Evolutionary conservation across 208 protist species (phyloP).

Genomic region (Leishmania aethiopica): DNA sequence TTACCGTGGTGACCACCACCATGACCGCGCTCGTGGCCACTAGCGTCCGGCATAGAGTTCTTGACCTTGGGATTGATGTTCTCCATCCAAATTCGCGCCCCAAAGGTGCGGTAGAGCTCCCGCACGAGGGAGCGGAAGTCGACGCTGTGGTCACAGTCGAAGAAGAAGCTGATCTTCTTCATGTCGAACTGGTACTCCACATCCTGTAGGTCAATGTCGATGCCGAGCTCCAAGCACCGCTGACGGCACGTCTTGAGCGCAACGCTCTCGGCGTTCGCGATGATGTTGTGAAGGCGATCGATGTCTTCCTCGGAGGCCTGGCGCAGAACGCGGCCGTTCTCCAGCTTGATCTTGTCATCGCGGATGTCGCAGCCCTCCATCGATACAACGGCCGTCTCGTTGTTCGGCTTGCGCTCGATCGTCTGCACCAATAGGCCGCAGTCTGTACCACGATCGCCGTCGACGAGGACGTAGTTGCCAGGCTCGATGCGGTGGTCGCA

Average conservation of each 20-base stretch:
- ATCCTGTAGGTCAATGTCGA: constrained; percentile 83
- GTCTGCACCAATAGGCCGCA: constrained; percentile 86
- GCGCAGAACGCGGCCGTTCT: constrained; percentile 77
- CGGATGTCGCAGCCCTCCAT: constrained; percentile 77
- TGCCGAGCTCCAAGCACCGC: constrained; percentile 77
- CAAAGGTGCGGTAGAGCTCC: constrained; percentile 90
- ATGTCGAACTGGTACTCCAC: constrained; percentile 94
- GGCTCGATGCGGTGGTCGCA: constrained; percentile 59
- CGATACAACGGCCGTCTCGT: constrained; percentile 46
- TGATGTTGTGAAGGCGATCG: constrained; percentile 75
- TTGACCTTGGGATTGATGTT: constrained; percentile 89
- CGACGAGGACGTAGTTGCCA: constrained; percentile 87
- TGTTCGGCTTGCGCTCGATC: constrained; percentile 41
- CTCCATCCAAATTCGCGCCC: constrained; percentile 93
- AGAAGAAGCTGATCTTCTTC: constrained; percentile 95
- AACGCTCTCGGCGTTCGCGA: constrained; percentile 76
- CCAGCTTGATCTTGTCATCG: constrained; percentile 76
- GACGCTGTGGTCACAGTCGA: constrained; percentile 85
- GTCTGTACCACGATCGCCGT: constrained; percentile 87
- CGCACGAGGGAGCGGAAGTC: constrained; percentile 90
- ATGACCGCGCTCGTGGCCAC: constrained; percentile 36
- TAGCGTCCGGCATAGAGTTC: constrained; percentile 71
- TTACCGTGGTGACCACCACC: constrained; percentile 20
- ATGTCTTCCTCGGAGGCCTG: constrained; percentile 73
- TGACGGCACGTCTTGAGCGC: constrained; percentile 88